Base-by-base conservation (phyloP, 1,139 yeast species). In the Nakaseomyces uthaithaninus region DNA sequence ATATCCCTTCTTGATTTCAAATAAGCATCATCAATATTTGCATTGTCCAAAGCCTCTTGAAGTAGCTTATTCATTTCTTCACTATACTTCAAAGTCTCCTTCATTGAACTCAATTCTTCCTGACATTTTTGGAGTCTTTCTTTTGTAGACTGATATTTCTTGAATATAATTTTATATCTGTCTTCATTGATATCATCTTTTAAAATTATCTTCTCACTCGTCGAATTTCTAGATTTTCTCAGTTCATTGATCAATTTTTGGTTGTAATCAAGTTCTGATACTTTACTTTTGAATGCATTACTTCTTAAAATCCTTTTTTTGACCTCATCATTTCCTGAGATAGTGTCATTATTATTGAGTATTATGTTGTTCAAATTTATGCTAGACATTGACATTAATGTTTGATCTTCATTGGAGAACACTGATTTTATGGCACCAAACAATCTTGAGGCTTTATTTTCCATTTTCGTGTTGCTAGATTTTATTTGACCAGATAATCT, bases 51-150 rank as follows among this genome's bases (percentile, higher is more conserved):
- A 30, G 56, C 39, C 19, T 55, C 51, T 40, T 57, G 57, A 30
- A 57, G 48, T 16, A 58, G 40, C 1, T 46, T 36, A 33, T 54
- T 55, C 42, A 57, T 58, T 42, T 59, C 62, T 25, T 53, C 49
- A 3, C 60, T 54, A 39, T 55, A 76, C 14, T 74, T 71, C 42
- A 79, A 63, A 3, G 75, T 74, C 63, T 80, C 72, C 55, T 79
- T 84, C 30, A 83, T 72, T 49, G 77, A 81, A 56, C 74, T 65
- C 20, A 79, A 63, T 53, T 73, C 69, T 8, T 62, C 71, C 50
- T 76, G 80, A 28, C 77, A 60, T 45, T 73, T 77, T 9, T 67
- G 63, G 3, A 77, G 75, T 39, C 73, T 59, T 33, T 61, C 48
- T 28, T 50, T 51, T 27, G 52, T 7, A 10, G 15, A 19, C 25